These are phyloP conservation scores for Ramularia endophylla DNA, from an alignment of 2,329 filamentous ascomycete species.

Conservation along the genomic window DNA sequence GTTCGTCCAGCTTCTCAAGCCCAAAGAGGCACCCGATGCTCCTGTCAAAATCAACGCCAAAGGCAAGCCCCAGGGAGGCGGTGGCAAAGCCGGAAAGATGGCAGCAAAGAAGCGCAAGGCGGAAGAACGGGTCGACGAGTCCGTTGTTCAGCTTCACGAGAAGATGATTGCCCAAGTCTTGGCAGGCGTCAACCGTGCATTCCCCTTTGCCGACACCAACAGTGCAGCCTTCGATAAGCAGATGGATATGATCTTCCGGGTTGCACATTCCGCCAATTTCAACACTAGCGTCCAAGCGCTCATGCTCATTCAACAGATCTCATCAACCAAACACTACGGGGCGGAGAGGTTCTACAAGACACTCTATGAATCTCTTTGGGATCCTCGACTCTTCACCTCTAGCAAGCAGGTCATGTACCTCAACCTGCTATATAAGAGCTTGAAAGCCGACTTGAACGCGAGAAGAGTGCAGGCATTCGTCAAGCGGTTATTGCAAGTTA, in stretches of 20 bases:
- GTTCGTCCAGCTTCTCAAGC: slow-evolving; percentile 77
- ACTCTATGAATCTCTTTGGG: slow-evolving; percentile 88
- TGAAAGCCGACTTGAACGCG: slow-evolving; percentile 86
- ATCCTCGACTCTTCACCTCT: slow-evolving; percentile 79
- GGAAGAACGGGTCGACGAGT: slow-evolving; percentile 32
- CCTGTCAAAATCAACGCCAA: slow-evolving; percentile 22
- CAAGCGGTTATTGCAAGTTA: slow-evolving; percentile 83
- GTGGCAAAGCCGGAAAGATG: slow-evolving; percentile 48
- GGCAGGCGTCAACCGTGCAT: slow-evolving; percentile 91
- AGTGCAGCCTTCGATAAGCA: slow-evolving; percentile 77
- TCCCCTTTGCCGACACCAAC: slow-evolving; percentile 82
- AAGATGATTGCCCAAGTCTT: slow-evolving; percentile 89
- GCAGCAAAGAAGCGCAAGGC: slow-evolving; percentile 43
- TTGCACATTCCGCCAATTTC: slow-evolving; percentile 97
- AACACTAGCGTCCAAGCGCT: slow-evolving; percentile 97
- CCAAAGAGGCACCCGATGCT: slow-evolving; percentile 33
- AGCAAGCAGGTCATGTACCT: slow-evolving; percentile 96
- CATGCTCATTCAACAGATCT: slow-evolving; percentile 89
- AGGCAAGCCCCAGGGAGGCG: slow-evolving; percentile 45
- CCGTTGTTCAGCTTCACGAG: slow-evolving; percentile 63
- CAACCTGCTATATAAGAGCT: slow-evolving; percentile 79
- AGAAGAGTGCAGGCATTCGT: slow-evolving; percentile 93
- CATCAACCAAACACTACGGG: slow-evolving; percentile 69
- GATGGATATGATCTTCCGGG: slow-evolving; percentile 87
- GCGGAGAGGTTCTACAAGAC: slow-evolving; percentile 92